Evolutionary conservation across 2,329 filamentous ascomycete species (phyloP), one percentile per base, ranked within the genome.

Genomic region (Corynespora cassiicola): DNA sequence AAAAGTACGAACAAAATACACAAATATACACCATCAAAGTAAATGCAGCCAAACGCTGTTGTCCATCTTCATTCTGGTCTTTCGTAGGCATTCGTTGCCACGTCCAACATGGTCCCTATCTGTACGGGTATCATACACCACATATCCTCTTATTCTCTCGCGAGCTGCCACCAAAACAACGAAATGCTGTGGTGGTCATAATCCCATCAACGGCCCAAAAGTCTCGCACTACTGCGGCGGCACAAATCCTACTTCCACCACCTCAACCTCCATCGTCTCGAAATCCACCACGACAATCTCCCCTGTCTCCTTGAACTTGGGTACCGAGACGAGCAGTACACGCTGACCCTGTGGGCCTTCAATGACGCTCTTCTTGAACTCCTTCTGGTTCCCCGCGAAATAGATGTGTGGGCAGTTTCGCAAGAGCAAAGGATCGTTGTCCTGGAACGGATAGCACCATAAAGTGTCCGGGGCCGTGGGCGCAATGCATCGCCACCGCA

Each of bases 391-490:
- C 11, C 91, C 91, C 1, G 88, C 86, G 65, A 99, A 89, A 72
- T 90, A 97, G 20, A 99, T 75, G 60, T 99, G 92, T 2, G 94
- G 94, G 47, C 89, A 95, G 12, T 84, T 75, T 48, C 85, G 82
- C 57, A 99, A 78, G 27, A 97, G 86, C 61, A 97, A 95, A 1
- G 89, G 90, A 61, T 99, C 95, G 32, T 90, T 81, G 12, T 94
- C 88, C 69, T 97, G 91, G 70, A 96, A 99, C 0, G 94, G 94
- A 63, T 97, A 99, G 61, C 88, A 91, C 88, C 90, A 96, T 27
- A 99, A 66, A 0, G 95, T 99, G 69, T 99, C 95, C 0, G 95
- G 94, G 2, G 94, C 94, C 0, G 94, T 99, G 2, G 94, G 94
- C 5, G 94, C 94, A 51, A 84, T 84, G 62, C 90, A 88, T 46